These are phyloP conservation scores for Wallacemonas sp. DNA, from an alignment of 208 protist genomes.

Conservation along the genomic window DNA sequence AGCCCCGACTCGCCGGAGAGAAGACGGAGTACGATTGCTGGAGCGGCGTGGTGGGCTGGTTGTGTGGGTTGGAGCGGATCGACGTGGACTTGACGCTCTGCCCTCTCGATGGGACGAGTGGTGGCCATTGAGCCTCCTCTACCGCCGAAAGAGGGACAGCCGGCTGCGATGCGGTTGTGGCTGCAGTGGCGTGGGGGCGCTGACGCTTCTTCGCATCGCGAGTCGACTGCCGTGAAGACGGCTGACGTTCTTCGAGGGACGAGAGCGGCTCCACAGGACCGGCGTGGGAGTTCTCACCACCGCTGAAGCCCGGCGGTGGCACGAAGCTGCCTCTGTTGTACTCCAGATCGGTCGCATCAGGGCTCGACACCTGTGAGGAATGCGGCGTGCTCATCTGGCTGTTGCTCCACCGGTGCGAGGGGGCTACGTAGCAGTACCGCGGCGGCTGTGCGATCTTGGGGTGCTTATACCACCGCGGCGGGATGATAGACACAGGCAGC, in stretches of 20 bases:
- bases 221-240: background rate
- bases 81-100: constrained; percentile 1
- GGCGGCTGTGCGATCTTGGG: constrained; percentile 57
- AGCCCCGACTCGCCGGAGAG: constrained; percentile 7
- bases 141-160: background rate
- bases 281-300: background rate
- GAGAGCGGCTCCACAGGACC: constrained; percentile 8
- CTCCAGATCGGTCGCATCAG: background rate
- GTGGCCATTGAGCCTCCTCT: constrained; percentile 10
- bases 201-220: background rate
- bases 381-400: constrained; percentile 4
- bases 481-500: constrained; percentile 76
- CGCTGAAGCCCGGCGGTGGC: constrained; percentile 17
- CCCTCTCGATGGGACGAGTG: background rate
- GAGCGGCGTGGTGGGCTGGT: background rate
- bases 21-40: background rate
- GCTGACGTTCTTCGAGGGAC: constrained; percentile 9
- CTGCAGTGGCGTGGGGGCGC: background rate
- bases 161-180: background rate
- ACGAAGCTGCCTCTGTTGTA: constrained; percentile 7
- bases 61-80: background rate
- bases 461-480: constrained; percentile 70
- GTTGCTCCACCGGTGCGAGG: constrained; percentile 8
- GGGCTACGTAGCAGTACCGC: constrained; percentile 32
- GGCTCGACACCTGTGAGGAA: constrained; percentile 15